Conservation (phyloP, 495 filamentous ascomycete genomes). For the Aspergillus mulundensis region DNA sequence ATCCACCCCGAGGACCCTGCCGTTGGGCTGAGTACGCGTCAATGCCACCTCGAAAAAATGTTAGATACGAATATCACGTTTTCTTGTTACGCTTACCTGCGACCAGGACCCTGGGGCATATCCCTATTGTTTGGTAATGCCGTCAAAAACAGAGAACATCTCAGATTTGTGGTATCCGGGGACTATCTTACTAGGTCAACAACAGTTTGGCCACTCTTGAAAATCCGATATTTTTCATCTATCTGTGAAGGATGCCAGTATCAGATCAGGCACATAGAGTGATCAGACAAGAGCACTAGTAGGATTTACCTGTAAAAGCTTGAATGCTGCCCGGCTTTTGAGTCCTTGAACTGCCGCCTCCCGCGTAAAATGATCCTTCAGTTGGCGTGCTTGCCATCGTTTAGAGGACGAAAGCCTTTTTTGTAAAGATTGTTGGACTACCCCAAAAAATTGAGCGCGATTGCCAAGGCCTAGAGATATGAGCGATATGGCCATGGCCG, state of each 20-base stretch:
- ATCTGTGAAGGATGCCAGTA: slow-evolving; percentile 48
- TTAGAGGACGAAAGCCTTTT: slow-evolving; percentile 59
- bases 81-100: slow-evolving; percentile 51
- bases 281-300: not conserved
- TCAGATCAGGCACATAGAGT: not conserved
- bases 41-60: slow-evolving; percentile 60
- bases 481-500: slow-evolving; percentile 3
- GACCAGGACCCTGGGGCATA: slow-evolving; percentile 95
- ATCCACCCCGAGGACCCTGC: slow-evolving; percentile 85
- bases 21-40: slow-evolving; percentile 66
- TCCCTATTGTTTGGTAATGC: slow-evolving; percentile 48
- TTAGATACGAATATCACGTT: not conserved
- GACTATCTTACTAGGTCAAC: slow-evolving; percentile 67
- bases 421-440: slow-evolving; percentile 2
- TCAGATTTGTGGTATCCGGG: not conserved
- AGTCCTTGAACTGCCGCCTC: slow-evolving; percentile 69
- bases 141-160: not conserved
- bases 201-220: slow-evolving; percentile 74
- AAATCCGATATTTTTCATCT: slow-evolving; percentile 73
- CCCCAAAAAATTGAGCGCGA: slow-evolving; percentile 5
- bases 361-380: slow-evolving; percentile 62
- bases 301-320: slow-evolving; percentile 66
- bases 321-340: slow-evolving; percentile 89
- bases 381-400: slow-evolving; percentile 77
- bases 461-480: not conserved